Evolutionary conservation across 805 yeast genomes (phyloP).

Genomic region (Aciculoconidium aculeatum): DNA sequence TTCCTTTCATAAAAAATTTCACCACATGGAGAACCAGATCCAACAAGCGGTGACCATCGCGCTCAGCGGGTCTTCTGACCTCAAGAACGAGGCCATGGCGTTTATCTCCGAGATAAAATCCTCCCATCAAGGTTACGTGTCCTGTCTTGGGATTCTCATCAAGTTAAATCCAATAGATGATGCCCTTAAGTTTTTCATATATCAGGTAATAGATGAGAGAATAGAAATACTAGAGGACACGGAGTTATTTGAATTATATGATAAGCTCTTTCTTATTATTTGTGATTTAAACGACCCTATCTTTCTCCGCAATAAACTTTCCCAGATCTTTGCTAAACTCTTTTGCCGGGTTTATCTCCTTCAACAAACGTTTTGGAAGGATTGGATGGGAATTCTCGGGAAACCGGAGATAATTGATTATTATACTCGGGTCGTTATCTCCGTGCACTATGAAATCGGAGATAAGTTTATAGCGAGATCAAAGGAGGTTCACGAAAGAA

Average conservation of each 20-base stretch:
- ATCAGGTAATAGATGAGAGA: slow-evolving; percentile 63
- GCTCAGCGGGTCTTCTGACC: slow-evolving; percentile 61
- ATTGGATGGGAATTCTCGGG: slow-evolving; percentile 18
- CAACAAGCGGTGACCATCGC: slow-evolving; percentile 87
- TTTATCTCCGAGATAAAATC: slow-evolving; percentile 50
- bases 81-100: slow-evolving; percentile 50
- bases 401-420: slow-evolving; percentile 48
- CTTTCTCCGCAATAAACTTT: slow-evolving; percentile 33
- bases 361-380: slow-evolving; percentile 28
- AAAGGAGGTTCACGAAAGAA: slow-evolving; percentile 55
- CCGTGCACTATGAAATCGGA: slow-evolving; percentile 88
- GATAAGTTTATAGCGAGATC: slow-evolving; percentile 79
- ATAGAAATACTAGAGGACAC: slow-evolving; percentile 35
- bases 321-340: slow-evolving; percentile 27
- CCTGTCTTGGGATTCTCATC: slow-evolving; percentile 45
- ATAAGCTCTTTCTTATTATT: slow-evolving; percentile 43
- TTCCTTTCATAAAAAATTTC: not conserved
- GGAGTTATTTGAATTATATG: slow-evolving; percentile 42
- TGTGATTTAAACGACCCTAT: slow-evolving; percentile 17
- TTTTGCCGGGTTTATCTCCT: slow-evolving; percentile 33
- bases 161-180: slow-evolving; percentile 34
- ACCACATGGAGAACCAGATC: slow-evolving; percentile 52
- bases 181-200: slow-evolving; percentile 58
- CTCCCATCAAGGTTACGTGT: slow-evolving; percentile 50
- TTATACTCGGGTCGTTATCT: slow-evolving; percentile 64